A percentile compares a stretch with the other conserved stretches of the same genome.
Evolutionary conservation across 805 yeast species (phyloP).

Genomic region (Brettanomyces nanus): DNA sequence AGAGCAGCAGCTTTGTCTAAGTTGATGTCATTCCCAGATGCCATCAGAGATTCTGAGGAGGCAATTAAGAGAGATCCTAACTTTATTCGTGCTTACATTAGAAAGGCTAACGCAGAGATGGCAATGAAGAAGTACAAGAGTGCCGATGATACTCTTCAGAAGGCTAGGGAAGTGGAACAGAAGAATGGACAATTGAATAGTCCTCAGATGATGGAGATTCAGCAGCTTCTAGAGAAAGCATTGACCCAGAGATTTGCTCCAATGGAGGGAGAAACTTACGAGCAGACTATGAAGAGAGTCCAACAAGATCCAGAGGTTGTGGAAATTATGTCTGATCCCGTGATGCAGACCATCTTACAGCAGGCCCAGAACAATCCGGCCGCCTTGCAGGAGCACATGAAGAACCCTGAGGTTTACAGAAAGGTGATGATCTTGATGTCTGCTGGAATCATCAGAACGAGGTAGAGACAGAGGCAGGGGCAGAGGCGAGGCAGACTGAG

Average conservation of each 20-base stretch:
- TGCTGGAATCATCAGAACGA: conserved; percentile 93
- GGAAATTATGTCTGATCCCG: conserved; percentile 83
- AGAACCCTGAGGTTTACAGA: conserved; percentile 83
- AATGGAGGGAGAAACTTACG: conserved; percentile 83
- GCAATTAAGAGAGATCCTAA: conserved; percentile 86
- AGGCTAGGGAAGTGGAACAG: conserved; percentile 68
- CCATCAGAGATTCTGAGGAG: conserved; percentile 80
- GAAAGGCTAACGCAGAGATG: conserved; percentile 92
- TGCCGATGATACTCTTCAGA: conserved; percentile 73
- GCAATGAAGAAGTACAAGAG: conserved; percentile 81
- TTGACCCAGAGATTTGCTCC: conserved; percentile 71
- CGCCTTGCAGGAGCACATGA: conserved; percentile 95
- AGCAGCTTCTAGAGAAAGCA: conserved; percentile 73
- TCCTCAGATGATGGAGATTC: conserved; percentile 61
- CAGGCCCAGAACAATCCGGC: conserved; percentile 96
- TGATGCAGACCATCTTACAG: conserved; percentile 88
- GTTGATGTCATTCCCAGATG: conserved; percentile 95
- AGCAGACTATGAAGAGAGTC: conserved; percentile 86
- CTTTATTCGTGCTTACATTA: conserved; percentile 89
- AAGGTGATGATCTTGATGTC: conserved; percentile 87
- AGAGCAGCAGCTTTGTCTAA: conserved; percentile 96
- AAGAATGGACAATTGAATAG: conserved; percentile 49
- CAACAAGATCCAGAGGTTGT: conserved; percentile 92
- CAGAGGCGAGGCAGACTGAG: conserved; percentile 14
- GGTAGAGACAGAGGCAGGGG: conserved; percentile 30